Evolutionary conservation across 768 basidiomycete species (phyloP).

Genomic region (Paxillus involutus): DNA sequence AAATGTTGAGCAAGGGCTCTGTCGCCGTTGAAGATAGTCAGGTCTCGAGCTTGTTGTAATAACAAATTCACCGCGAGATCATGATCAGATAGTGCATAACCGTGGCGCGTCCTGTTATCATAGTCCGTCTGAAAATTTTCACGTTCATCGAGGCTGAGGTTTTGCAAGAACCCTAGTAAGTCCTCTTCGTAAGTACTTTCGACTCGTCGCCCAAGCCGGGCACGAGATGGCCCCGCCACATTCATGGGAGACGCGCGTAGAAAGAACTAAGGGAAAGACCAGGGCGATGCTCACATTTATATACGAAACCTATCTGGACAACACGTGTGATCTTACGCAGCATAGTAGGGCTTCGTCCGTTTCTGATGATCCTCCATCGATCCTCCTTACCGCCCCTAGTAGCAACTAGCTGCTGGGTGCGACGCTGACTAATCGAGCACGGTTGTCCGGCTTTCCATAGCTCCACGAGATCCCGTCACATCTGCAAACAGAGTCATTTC

Average conservation of each 20-base stretch:
- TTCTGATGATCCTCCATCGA: too few species aligned
- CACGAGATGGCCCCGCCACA: constrained; percentile 26
- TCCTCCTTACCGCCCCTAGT: too few species aligned
- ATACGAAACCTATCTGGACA: too few species aligned
- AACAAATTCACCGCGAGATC: constrained; percentile 26
- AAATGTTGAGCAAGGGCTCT: constrained; percentile 19
- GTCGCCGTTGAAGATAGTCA: constrained; percentile 20
- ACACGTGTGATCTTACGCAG: too few species aligned
- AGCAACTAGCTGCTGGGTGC: too few species aligned
- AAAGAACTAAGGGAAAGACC: constrained; percentile 1
- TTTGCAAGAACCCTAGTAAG: constrained; percentile 16
- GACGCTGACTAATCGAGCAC: too few species aligned
- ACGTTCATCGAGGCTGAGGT: constrained; percentile 18
- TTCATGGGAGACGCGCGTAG: constrained; percentile 19
- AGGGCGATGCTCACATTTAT: too few species aligned
- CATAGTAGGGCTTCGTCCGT: too few species aligned
- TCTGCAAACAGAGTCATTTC: too few species aligned
- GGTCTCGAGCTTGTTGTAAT: constrained; percentile 20
- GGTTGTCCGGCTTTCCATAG: too few species aligned
- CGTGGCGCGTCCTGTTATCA: neutral
- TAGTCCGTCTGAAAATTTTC: constrained; percentile 13
- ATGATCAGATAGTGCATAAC: constrained; percentile 17
- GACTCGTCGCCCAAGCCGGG: constrained; percentile 7
- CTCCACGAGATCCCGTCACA: too few species aligned
- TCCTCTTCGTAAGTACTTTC: constrained; percentile 28